Conservation (phyloP, 352 stramenopile genomes). For the Globisporangium nagaii region DNA sequence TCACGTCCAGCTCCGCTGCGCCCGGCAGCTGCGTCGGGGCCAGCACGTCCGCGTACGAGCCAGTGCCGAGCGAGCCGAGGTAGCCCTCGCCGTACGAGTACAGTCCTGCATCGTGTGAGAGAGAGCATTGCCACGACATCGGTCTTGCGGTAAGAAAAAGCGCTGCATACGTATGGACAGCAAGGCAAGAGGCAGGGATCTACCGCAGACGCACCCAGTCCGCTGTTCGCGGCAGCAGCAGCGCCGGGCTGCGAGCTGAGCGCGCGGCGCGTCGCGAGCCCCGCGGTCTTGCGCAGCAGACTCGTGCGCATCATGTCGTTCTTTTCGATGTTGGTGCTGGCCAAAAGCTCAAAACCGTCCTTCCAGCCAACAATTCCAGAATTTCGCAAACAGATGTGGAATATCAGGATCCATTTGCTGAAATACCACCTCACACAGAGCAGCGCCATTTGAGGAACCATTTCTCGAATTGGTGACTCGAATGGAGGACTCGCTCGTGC, state of each 20-base stretch:
- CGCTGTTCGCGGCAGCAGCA: background rate
- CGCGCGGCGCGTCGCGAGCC: background rate
- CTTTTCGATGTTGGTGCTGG: background rate
- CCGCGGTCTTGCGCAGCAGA: background rate
- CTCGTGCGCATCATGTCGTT: conserved; percentile 3
- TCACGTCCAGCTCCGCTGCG: conserved; percentile 40
- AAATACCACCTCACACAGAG: too few species aligned
- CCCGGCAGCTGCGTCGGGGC: conserved; percentile 36
- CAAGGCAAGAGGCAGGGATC: background rate
- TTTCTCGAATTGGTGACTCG: too few species aligned
- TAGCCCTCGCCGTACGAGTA: conserved; percentile 80
- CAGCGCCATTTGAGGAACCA: too few species aligned
- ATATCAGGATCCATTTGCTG: too few species aligned
- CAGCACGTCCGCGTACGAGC: conserved; percentile 50
- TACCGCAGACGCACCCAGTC: background rate
- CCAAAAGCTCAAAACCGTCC: too few species aligned
- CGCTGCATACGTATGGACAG: background rate
- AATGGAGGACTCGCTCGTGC: too few species aligned
- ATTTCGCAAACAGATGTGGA: too few species aligned
- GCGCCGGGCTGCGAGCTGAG: background rate
- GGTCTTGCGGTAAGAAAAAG: background rate
- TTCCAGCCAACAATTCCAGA: too few species aligned
- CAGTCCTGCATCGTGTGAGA: conserved; percentile 17
- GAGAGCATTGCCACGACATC: too few species aligned
- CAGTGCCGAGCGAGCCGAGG: conserved; percentile 65